Percentiles rank a stretch among this genome's conserved stretches.
Evolutionary conservation across 768 basidiomycete genomes (phyloP).

Genomic region (Xerocomus brunneocitrinus): DNA sequence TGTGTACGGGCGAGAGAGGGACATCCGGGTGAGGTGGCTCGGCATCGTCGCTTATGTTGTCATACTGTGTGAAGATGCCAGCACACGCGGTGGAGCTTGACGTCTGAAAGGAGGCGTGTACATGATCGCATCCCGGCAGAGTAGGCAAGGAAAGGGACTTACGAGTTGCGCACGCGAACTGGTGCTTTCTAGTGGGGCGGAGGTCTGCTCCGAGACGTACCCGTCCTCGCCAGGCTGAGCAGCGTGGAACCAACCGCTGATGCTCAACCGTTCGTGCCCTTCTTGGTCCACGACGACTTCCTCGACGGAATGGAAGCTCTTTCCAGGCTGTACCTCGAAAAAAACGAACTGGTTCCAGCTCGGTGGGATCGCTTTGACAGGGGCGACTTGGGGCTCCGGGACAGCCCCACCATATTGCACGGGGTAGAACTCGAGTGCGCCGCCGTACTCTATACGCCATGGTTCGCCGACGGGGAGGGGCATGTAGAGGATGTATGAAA

Average conservation of each 20-base stretch:
- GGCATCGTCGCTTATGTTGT: slow-evolving; percentile 30
- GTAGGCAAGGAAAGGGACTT: slow-evolving; percentile 32
- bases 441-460: slow-evolving; percentile 91
- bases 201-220: slow-evolving; percentile 50
- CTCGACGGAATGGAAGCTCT: slow-evolving; percentile 94
- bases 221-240: slow-evolving; percentile 90
- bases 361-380: slow-evolving; percentile 65
- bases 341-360: slow-evolving; percentile 89
- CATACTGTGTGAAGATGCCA: slow-evolving; percentile 50
- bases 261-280: slow-evolving; percentile 72
- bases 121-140: slow-evolving; percentile 1
- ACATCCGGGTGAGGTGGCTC: slow-evolving; percentile 49
- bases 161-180: slow-evolving; percentile 94
- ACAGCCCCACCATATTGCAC: slow-evolving; percentile 51
- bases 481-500: slow-evolving; percentile 97
- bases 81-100: slow-evolving; percentile 47
- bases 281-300: slow-evolving; percentile 85
- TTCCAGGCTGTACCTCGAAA: slow-evolving; percentile 90
- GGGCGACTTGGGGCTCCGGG: slow-evolving; percentile 63
- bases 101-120: slow-evolving; percentile 37
- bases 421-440: slow-evolving; percentile 91
- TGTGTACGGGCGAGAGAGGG: slow-evolving; percentile 53
- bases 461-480: slow-evolving; percentile 67
- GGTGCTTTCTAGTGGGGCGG: slow-evolving; percentile 60
- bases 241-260: slow-evolving; percentile 97